Conservation (phyloP, 257 asterid species). For the Salvia splendens region DNA sequence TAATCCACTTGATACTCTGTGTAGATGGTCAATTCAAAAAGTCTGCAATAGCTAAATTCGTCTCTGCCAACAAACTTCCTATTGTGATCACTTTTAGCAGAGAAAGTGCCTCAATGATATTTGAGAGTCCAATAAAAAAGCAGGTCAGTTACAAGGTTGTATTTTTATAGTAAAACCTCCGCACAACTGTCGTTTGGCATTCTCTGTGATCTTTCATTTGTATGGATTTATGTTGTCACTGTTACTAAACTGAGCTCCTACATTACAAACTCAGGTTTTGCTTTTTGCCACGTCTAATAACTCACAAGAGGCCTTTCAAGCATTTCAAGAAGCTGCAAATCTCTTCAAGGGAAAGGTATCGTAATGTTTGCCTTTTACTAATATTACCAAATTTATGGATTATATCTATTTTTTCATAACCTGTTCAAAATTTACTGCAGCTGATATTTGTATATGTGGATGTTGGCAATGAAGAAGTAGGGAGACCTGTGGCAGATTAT, state of each 20-base stretch:
- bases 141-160: constrained; percentile 51
- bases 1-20: constrained; percentile 23
- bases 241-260: constrained; percentile 24
- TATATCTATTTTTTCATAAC: constrained; percentile 11
- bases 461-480: constrained; percentile 75
- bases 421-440: constrained; percentile 45
- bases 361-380: constrained; percentile 21
- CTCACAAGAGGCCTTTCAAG: constrained; percentile 48
- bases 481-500: constrained; percentile 85
- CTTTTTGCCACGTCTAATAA: constrained; percentile 72
- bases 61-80: constrained; percentile 85
- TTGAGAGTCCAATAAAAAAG: constrained; percentile 78
- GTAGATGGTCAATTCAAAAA: constrained; percentile 75
- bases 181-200: background rate
- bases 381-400: background rate
- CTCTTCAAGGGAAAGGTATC: constrained; percentile 89
- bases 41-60: constrained; percentile 66
- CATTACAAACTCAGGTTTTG: constrained; percentile 57
- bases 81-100: constrained; percentile 72
- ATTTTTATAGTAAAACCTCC: constrained; percentile 11
- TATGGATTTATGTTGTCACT: background rate
- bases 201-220: background rate
- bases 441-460: constrained; percentile 73
- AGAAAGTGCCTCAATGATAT: constrained; percentile 75
- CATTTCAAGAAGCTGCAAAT: constrained; percentile 90